A percentile compares a stretch with the other conserved stretches of the same genome.
Conservation (phyloP, 2,329 filamentous ascomycete species). For the Calonectria ilicicola region DNA sequence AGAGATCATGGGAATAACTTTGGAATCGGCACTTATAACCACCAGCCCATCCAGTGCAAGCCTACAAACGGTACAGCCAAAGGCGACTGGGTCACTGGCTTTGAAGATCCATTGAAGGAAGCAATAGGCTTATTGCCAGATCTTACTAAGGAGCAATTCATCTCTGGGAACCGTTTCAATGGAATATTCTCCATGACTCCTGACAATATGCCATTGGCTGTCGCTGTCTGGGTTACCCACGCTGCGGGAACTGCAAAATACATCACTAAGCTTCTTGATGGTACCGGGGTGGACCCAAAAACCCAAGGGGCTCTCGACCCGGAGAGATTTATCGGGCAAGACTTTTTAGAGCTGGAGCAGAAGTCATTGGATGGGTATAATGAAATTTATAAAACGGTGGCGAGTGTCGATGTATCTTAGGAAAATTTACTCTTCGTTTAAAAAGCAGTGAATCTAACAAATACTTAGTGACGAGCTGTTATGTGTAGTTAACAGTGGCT, state of each 20-base stretch:
- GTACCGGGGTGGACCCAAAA: conserved; percentile 14
- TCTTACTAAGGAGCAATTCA: conserved; percentile 17
- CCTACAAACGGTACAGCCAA: conserved; percentile 26
- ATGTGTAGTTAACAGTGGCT: neutral
- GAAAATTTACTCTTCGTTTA: neutral
- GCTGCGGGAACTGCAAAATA: conserved; percentile 35
- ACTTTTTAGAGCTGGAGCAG: conserved; percentile 20
- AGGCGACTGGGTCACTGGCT: conserved; percentile 29
- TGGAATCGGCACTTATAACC: conserved; percentile 39
- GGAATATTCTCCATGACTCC: conserved; percentile 43
- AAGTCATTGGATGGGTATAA: conserved; percentile 36
- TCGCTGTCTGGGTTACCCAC: conserved; percentile 40
- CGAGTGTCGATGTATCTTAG: neutral
- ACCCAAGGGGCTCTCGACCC: conserved; percentile 29
- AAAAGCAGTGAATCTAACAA: neutral
- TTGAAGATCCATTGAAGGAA: conserved; percentile 28
- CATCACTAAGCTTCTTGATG: conserved; percentile 26
- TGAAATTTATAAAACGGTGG: conserved; percentile 39
- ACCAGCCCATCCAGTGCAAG: conserved; percentile 25
- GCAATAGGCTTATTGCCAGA: conserved; percentile 28
- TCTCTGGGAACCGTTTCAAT: conserved; percentile 28
- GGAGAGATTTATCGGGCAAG: conserved; percentile 32
- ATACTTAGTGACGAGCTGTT: neutral
- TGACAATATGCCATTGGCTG: conserved; percentile 40
- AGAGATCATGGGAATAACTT: conserved; percentile 36